Base-by-base conservation (phyloP, 2,329 filamentous ascomycete species). In the Thelonectria rubi region DNA sequence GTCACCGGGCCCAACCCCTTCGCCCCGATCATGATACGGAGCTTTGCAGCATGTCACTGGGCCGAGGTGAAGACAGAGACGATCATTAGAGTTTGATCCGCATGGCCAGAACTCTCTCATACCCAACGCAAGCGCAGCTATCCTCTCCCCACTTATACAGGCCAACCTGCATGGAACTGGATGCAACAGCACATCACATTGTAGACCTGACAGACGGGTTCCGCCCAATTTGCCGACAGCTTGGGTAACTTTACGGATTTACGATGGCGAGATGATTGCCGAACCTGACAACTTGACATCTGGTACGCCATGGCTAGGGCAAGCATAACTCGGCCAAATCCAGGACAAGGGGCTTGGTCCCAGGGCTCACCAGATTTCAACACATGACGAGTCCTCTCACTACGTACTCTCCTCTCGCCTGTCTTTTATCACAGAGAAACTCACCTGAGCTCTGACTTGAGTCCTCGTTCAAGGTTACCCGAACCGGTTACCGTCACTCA, bases 11-110 rank as follows among this genome's bases (percentile, higher is more conserved):
- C 39, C 14, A 34, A 39, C 6, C 52, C 43, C 24, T 56, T 37
- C 18, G 20, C 58, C 52, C 47, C 46, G 17, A 40, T 51, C 39
- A 60, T 30, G n/a, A 26, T 20, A 5, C 37, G 11, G 42, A 45
- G 42, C 12, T 18, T 12, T 18, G 11, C 14, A 20, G 17, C n/a
- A 17, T 18, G 32, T 48, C 32, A 30, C 20, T 54, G 30, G 20
- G n/a, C 40, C 40, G 26, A 43, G 40, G 17, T 17, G 24, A 49
- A 55, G 20, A 26, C 15, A 45, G 34, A 55, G 46, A 42, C 17
- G 34, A 55, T n/a, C 2, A 47, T 26, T 47, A 47, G 21, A 47
- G 45, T 26, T 47, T 26, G 45, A 47, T 47, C 17, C 15, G 40
- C 40, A 40, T 17, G 6, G 37, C 37, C 26, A 30, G 26, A 30